Conservation (phyloP, 106 monocot genomes). For the Apostasia shenzhenica region DNA sequence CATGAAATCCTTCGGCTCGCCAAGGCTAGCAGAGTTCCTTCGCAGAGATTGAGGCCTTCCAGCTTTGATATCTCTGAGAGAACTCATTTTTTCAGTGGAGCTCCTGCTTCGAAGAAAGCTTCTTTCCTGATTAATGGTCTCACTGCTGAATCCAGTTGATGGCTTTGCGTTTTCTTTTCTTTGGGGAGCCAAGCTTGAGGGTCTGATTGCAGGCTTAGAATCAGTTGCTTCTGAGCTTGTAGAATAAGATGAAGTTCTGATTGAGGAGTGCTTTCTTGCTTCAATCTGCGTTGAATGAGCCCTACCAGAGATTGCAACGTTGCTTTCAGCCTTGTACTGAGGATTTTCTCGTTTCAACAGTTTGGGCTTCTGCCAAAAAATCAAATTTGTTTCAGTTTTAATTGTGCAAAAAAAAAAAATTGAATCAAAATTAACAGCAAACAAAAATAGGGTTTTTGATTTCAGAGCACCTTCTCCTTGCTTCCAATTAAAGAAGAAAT, state of each 20-base stretch:
- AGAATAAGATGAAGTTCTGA: conserved; percentile 27
- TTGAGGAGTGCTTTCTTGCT: conserved; percentile 17
- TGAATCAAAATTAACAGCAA: too few relatives aligned
- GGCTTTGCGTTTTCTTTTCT: conserved; percentile 42
- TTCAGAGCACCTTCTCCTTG: neutral
- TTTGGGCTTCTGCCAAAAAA: too few relatives aligned
- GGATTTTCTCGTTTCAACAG: too few relatives aligned
- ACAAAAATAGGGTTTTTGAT: too few relatives aligned
- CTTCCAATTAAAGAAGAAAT: neutral
- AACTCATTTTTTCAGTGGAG: conserved; percentile 18
- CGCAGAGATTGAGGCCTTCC: conserved; percentile 19
- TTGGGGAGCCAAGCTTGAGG: conserved; percentile 16
- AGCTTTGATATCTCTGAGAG: conserved; percentile 29
- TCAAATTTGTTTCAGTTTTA: too few relatives aligned
- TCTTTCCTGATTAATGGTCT: conserved; percentile 5
- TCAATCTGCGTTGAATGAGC: neutral
- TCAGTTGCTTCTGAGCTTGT: conserved; percentile 11
- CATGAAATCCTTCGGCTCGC: conserved; percentile 8
- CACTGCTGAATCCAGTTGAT: conserved; percentile 9
- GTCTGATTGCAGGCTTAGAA: conserved; percentile 14
- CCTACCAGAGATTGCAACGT: too few relatives aligned
- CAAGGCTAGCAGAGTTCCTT: conserved; percentile 7
- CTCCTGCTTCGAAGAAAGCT: conserved; percentile 40
- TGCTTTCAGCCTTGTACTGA: too few relatives aligned
- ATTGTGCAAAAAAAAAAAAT: too few relatives aligned